Evolutionary conservation across 306 rosid species (phyloP), one percentile per base, ranked within the genome.

Genomic region (Trifolium dubium): DNA sequence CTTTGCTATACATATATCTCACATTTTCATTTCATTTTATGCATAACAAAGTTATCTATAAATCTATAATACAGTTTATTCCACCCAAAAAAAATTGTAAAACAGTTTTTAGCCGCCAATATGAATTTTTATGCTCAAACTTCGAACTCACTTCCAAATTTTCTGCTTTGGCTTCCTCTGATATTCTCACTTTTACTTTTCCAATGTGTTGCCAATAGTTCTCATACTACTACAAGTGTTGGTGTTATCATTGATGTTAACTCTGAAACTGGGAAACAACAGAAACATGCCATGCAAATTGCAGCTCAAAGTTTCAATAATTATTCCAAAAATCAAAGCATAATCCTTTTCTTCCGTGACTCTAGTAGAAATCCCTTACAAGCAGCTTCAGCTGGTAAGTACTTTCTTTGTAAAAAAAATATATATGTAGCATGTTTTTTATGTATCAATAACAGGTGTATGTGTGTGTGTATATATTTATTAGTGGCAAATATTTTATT

Each of bases 301-400:
- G 85, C 85, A 70, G 82, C 70, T 51, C 82, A 71, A 71, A 67
- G 5, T 75, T 81, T 77, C 83, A 84, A 84, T 41, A 46, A 46
- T 39, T 0, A 18, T 46, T 71, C 79, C 4, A 61, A 66, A 32
- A 61, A 51, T 68, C 71, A 71, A 19, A 80, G 74, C 40, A 18
- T 85, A 44, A 41, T 47, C 19, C 72, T 85, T 10, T 72, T 72
- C 56, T 75, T 85, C 59, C 32, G 19, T 0, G 67, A 75, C 69
- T 73, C 82, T n/a, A 46, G 67, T 12, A 18, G 74, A 40, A 77
- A 40, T 50, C 82, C 75, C 15, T 51, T 79, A 55, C 88, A 72
- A 72, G 80, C 83, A 65, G 85, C 77, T 79, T 85, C 84, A 44
- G 71, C 64, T 10, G 84, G 87, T 80, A 11, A 73, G 78, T 32